phyloP scores from a whole-genome alignment of 2,329 filamentous ascomycete species.

The Alternaria brassicae region DNA sequence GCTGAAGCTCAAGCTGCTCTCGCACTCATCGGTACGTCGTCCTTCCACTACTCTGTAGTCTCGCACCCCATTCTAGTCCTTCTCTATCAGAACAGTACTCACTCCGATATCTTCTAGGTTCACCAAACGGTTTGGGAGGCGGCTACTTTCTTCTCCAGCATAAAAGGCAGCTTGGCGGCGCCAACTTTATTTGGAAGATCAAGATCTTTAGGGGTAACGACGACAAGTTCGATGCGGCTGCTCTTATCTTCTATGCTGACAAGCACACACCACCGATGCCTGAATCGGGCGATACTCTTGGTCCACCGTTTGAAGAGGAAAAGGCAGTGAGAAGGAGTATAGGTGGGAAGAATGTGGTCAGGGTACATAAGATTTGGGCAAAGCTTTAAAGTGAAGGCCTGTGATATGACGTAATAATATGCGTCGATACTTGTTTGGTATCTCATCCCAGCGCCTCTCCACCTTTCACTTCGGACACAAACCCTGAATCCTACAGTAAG shows the following conservation, averaged over 20 bases:
- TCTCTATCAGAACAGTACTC: not conserved
- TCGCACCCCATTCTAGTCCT: not conserved
- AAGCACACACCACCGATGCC: not conserved
- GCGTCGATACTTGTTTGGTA: not conserved
- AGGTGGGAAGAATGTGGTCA: not conserved
- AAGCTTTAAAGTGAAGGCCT: not conserved
- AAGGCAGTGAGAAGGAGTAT: not conserved
- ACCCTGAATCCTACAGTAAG: not conserved
- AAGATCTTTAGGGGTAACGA: conserved; percentile 2
- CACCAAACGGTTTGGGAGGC: conserved; percentile 18
- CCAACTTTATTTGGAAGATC: conserved; percentile 18
- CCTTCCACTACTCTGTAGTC: not conserved
- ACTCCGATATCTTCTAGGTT: conserved; percentile 4
- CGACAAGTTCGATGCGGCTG: not conserved
- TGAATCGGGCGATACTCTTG: not conserved
- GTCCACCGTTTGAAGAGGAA: not conserved
- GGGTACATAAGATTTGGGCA: not conserved
- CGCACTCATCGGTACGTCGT: conserved; percentile 1
- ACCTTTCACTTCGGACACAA: not conserved
- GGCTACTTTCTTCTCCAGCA: conserved; percentile 24
- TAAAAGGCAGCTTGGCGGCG: conserved; percentile 16
- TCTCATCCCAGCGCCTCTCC: not conserved
- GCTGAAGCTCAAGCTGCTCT: not conserved
- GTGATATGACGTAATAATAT: not conserved
- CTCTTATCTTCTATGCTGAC: conserved; percentile 17